A percentile compares a stretch with the other conserved stretches of the same genome.
Conservation (phyloP, 768 basidiomycete genomes). For the Galerina sulciceps region DNA sequence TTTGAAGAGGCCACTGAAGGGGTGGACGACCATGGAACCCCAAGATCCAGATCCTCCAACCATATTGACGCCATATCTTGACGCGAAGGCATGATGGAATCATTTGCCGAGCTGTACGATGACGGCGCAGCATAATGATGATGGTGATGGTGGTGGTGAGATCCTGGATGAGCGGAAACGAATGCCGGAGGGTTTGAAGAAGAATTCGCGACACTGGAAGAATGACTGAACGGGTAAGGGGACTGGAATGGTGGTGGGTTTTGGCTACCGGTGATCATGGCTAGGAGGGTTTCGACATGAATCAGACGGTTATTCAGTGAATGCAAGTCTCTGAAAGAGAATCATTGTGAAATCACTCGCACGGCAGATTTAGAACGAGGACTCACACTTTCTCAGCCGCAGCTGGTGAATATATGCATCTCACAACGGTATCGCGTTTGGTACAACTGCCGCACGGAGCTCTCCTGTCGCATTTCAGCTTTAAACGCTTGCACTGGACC, state of each 20-base stretch:
- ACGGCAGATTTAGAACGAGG: constrained; percentile 2
- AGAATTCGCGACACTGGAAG: neutral
- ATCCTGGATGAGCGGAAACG: neutral
- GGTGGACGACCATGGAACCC: constrained; percentile 1
- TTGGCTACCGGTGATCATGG: constrained; percentile 49
- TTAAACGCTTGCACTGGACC: constrained; percentile 81
- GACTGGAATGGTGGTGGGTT: constrained; percentile 40
- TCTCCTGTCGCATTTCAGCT: constrained; percentile 83
- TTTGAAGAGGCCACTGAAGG: neutral
- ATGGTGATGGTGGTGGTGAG: constrained; percentile 29
- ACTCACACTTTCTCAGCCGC: constrained; percentile 83
- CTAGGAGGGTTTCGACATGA: constrained; percentile 65
- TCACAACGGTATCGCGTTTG: constrained; percentile 74
- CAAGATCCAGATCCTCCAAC: constrained; percentile 47
- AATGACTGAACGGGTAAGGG: constrained; percentile 35
- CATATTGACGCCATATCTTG: constrained; percentile 65
- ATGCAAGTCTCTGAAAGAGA: constrained; percentile 67
- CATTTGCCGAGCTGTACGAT: constrained; percentile 38
- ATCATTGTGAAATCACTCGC: neutral
- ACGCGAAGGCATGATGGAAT: constrained; percentile 54
- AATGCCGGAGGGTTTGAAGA: constrained; percentile 1
- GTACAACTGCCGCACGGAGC: constrained; percentile 79
- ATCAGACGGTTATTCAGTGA: constrained; percentile 82
- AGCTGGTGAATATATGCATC: constrained; percentile 80
- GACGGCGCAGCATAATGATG: constrained; percentile 38